Base-by-base conservation (phyloP, 768 basidiomycete species). In the Rhizopogon rudus region DNA sequence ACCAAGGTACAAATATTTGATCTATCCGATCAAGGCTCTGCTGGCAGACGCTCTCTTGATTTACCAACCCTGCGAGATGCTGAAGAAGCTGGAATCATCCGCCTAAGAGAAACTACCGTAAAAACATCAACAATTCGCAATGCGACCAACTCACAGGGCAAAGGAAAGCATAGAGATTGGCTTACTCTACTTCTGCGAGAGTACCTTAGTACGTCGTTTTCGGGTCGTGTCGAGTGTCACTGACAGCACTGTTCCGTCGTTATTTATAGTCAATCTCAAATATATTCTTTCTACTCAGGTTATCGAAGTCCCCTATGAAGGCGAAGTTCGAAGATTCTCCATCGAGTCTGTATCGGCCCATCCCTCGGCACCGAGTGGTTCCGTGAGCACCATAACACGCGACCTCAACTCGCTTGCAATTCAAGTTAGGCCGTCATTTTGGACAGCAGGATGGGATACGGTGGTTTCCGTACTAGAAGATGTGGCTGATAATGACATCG, bases 381-480 rank as follows among this genome's bases (percentile, higher is more conserved):
- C 51, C 16, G 52, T 64, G 31, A 61, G 66, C 3, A 65, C 72
- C 17, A 65, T 87, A 3, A 65, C 77, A 40, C 61, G 68, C 40
- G 67, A 71, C 37, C 62, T 90, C 9, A 54, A 73, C 42, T 67
- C 68, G 0, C 67, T 91, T 37, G 77, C 78, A 25, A 58, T 88
- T 22, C 62, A 67, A 51, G 46, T 73, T 16, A 46, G 63, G 10
- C 65, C 74, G 5, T 70, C 69, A 55, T 66, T 88, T 39, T 91
- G 86, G 84, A 76, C 74, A 4, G 77, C 80, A 16, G 78, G 77
- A 45, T 93, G 90, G 91, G 85, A 91, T 62, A 81, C 84, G 6
- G 67, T 66, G 13, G 78, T 91, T 17, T 60, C 71, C 28, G 72
- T 85, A 45, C 58, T 67, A 46, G 71, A 68, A 44, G 71, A 67